Base-by-base conservation (phyloP, 164 flowering plant genomes). In the Umbellularia californica region DNA sequence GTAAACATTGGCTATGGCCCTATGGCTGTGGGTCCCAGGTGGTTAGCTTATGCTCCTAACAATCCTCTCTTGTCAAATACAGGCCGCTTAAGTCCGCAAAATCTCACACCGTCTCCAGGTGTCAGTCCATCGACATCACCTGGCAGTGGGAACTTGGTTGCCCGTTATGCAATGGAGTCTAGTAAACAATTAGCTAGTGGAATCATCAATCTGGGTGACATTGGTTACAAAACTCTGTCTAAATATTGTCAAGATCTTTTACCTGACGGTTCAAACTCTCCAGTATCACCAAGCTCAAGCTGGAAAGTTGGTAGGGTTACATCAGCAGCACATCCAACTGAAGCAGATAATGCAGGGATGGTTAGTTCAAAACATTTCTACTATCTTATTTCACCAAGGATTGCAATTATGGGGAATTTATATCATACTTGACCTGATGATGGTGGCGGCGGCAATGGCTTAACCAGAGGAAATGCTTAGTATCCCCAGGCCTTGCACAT, bases 21-120 rank as follows among this genome's bases (percentile, higher is more conserved):
- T 65, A 90, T 95, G 99, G 96, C 92, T 75, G 90, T 95, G 74
- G 99, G 99, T 60, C 81, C 92, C 3, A 86, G 99, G 79, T 95
- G 97, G 99, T 84, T 95, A 82, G 96, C 97, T 70, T 95, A 93
- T 90, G 89, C 98, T 78, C 87, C 99, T 24, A 94, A 91, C 80
- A 86, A 85, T 74, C 90, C 98, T 12, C 72, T 93, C 77, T 62
- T 80, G 58, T 82, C 91, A 58, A 92, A 82, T 72, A 84, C 88
- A 23, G 91, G 96, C 50, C 91, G 94, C 50, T 81, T 95, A 28
- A 93, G 98, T 79, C 98, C 98, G 19, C 93, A 92, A 74, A 92
- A 84, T 74, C 89, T 93, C 50, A 87, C 91, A 75, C 88, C 97
- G 25, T 87, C 94, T 74, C 90, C 95, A 22, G 92, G 97, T 77